phyloP scores from a whole-genome alignment of 2,329 filamentous ascomycete species.

The Clonostachys byssicola region DNA sequence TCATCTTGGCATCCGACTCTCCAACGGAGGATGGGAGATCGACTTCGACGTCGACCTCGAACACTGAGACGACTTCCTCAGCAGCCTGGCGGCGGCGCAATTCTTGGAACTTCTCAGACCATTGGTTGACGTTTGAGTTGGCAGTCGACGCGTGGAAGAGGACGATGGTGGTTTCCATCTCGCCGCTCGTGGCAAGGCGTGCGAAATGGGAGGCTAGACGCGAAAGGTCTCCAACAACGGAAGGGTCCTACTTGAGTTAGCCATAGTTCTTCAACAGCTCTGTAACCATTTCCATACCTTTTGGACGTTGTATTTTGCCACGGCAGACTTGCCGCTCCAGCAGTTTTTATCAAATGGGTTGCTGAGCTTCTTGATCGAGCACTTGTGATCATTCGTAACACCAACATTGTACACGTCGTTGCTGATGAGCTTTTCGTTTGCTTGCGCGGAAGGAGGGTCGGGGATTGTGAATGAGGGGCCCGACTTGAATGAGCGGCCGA shows the following conservation, averaged over 20 bases:
- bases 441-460: slow-evolving; percentile 35
- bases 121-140: slow-evolving; percentile 25
- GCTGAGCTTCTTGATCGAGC: slow-evolving; percentile 29
- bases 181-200: slow-evolving; percentile 38
- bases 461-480: slow-evolving; percentile 43
- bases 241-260: slow-evolving; percentile 28
- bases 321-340: slow-evolving; percentile 36
- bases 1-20: slow-evolving; percentile 12
- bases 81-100: slow-evolving; percentile 39
- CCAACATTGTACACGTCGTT: slow-evolving; percentile 34
- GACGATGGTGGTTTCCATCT: slow-evolving; percentile 53
- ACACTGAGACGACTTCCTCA: slow-evolving; percentile 39
- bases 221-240: slow-evolving; percentile 36
- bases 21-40: slow-evolving; percentile 14
- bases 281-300: slow-evolving; percentile 25
- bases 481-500: slow-evolving; percentile 26
- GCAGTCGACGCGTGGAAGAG: slow-evolving; percentile 45
- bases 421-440: slow-evolving; percentile 35
- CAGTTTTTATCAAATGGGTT: slow-evolving; percentile 37
- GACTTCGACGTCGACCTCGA: slow-evolving; percentile 13
- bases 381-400: slow-evolving; percentile 26
- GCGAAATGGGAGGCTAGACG: slow-evolving; percentile 38
- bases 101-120: slow-evolving; percentile 33
- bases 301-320: slow-evolving; percentile 36
- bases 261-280: neutral